Evolutionary conservation across 495 filamentous ascomycete genomes (phyloP), one percentile per base, ranked within the genome.

Genomic region (Aspergillus nanangensis): DNA sequence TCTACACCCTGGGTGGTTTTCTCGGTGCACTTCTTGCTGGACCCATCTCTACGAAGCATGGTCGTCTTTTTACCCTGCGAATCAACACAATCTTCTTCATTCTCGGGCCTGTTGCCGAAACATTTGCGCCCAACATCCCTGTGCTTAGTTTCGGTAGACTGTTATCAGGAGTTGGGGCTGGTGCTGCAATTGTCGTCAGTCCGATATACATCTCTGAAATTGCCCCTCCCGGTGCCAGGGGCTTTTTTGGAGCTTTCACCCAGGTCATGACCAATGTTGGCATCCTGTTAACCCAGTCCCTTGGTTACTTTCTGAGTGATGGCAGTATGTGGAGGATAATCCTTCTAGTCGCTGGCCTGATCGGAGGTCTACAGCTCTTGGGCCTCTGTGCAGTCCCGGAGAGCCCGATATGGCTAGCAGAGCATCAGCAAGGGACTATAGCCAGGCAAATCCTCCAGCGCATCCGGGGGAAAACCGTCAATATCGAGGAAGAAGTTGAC

Each of bases 201-300:
- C 93, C 93, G n/a, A 80, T 97, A 23, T 97, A 92, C 65, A 86
- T 98, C 47, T 89, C 88, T 14, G 94, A 98, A 62, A 75, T 95
- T 14, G 86, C 90, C 0, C 93, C 92, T 13, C 86, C 86, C 0
- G 67, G 67, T 3, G 77, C 86, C 39, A 83, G 84, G 33, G 94
- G 94, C 2, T 80, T 90, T 46, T 96, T 95, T 58, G 93, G 94
- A 7, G 83, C 86, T 13, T 83, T 94, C 55, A 98, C 93, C 3
- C 93, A 98, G 57, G 76, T 98, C 50, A 90, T 88, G 70, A 89
- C 91, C 61, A 96, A 96, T 55, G 67, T 93, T n/a, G 93, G 93
- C 11, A 97, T 98, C 39, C 61, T 98, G 9, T 66, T 83, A 21
- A 82, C 90, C 0, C 94, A 97, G 58, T 70, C 83, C 0, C 69